Conservation (phyloP, 441 rosid genomes). For the Biscutella laevigata region DNA sequence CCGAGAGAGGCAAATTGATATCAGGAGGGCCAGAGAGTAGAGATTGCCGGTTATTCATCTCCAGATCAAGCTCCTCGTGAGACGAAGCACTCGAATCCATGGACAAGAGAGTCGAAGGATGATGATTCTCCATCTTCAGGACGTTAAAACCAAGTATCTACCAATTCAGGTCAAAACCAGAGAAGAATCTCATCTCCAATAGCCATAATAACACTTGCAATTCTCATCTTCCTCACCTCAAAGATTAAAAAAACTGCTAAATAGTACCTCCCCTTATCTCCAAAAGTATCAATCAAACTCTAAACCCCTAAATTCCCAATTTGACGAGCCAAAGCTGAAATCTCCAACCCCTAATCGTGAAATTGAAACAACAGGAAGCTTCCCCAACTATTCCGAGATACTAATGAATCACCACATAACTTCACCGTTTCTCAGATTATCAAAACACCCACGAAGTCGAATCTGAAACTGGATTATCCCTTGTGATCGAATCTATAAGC, state of each 20-base stretch:
- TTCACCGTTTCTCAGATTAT: too few relatives aligned
- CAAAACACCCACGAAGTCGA: not conserved
- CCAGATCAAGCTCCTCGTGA: conserved; percentile 60
- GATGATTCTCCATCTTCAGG: conserved; percentile 57
- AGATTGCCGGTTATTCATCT: conserved; percentile 40
- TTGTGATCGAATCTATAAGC: conserved; percentile 35
- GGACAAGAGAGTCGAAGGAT: conserved; percentile 53
- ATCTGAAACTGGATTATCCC: too few relatives aligned
- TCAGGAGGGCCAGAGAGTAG: conserved; percentile 58
- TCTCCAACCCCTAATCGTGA: conserved; percentile 3
- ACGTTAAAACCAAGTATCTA: conserved; percentile 39
- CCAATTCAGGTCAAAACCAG: conserved; percentile 26
- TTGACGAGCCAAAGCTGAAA: not conserved
- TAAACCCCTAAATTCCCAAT: not conserved
- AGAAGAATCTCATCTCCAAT: conserved; percentile 7
- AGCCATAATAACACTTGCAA: not conserved
- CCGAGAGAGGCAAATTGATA: conserved; percentile 58
- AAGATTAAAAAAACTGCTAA: not conserved
- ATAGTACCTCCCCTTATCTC: not conserved
- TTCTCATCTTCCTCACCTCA: conserved; percentile 17
- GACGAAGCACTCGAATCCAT: conserved; percentile 63
- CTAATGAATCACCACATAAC: not conserved
- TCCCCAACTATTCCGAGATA: too few relatives aligned
- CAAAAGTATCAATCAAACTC: not conserved
- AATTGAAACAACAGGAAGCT: too few relatives aligned